Conservation (phyloP, 176 grass and related monocot genomes). For the Avena sativa region DNA sequence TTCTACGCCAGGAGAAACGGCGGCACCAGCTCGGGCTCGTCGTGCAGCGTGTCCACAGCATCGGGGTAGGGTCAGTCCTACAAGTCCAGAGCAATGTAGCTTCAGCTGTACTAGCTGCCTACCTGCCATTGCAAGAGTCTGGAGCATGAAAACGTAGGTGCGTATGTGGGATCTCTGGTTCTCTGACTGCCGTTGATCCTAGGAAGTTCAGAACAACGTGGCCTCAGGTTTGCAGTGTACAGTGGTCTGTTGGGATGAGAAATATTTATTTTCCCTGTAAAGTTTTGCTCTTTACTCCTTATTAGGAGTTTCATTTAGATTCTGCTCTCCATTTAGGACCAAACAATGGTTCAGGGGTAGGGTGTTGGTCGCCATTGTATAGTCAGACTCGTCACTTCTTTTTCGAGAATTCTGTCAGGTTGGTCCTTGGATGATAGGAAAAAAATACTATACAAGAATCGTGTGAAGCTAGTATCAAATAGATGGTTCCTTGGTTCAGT, state of each 20-base stretch:
- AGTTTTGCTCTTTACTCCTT: not conserved
- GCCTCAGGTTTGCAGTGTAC: not conserved
- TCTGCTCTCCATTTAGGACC: not conserved
- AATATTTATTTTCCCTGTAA: not conserved
- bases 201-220: not conserved
- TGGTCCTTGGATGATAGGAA: not conserved
- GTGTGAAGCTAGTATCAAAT: not conserved
- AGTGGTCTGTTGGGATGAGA: not conserved
- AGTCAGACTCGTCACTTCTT: not conserved
- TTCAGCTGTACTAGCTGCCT: not conserved
- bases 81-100: not conserved
- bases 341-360: not conserved
- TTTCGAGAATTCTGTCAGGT: too few species aligned
- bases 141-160: not conserved
- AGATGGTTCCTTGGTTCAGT: not conserved
- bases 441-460: not conserved
- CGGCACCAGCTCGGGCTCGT: not conserved
- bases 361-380: not conserved
- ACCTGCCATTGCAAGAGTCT: not conserved
- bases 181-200: not conserved
- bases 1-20: conserved; percentile 1
- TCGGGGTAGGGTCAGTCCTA: not conserved
- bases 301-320: not conserved
- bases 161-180: too few species aligned
- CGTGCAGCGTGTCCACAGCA: not conserved